Evolutionary conservation across 1,284 basidiomycete genomes (phyloP), one percentile per base, ranked within the genome.

Genomic region (Melampsora americana): DNA sequence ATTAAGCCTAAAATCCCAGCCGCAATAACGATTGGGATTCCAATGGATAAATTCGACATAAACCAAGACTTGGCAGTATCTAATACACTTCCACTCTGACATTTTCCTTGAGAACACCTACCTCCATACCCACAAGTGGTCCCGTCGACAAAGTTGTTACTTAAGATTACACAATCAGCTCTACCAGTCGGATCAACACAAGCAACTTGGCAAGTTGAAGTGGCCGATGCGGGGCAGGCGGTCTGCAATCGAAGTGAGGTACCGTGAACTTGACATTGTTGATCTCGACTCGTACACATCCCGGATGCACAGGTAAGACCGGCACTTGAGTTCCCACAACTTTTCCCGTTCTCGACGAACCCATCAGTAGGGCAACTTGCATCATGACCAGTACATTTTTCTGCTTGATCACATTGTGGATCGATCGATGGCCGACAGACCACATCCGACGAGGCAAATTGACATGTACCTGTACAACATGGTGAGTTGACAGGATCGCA

Each of bases 231-330:
- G 0, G 81, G 87, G 82, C 93, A 95, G 0, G 89, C 89, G 65
- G 84, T 83, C 16, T 85, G 86, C 66, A 94, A 85, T 72, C 87
- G 87, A 85, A 93, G 85, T 20, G 88, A 88, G 6, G 87, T 84
- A 2, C 92, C 92, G 62, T 89, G 87, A 48, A 84, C 86, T 82
- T 88, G 86, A 82, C 93, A 96, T 88, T 96, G 93, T 78, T 85
- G 83, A 78, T 89, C 86, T 30, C 90, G 83, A 28, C 90, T 91
- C 20, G 93, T 95, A 83, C 93, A 95, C 68, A 87, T 84, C 9
- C 93, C 93, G 79, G 87, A 89, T 0, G 93, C 92, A 83, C 93
- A 95, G 26, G 87, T 86, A 44, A 93, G 83, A 32, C 88, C 88
- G 46, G 39, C n/a, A 11, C 64, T 61, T 77, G 86, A 83, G 42